These are phyloP conservation scores for Calocera cornea DNA, from an alignment of 768 basidiomycete genomes.

Conservation along the genomic window DNA sequence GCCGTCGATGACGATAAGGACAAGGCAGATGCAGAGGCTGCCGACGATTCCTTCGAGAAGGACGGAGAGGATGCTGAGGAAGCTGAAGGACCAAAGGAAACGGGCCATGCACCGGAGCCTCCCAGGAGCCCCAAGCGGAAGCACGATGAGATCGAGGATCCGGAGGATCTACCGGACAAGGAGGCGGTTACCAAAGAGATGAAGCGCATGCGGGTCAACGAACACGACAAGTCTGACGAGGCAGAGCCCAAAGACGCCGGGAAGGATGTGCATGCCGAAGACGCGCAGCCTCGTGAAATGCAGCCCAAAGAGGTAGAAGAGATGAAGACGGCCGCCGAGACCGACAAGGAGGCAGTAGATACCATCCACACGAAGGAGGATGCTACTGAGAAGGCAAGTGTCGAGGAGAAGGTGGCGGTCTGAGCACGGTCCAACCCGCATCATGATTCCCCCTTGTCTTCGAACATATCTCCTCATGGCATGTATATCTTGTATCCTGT, in stretches of 20 bases:
- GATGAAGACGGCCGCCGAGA: neutral
- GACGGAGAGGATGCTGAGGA: neutral
- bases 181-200: conserved; percentile 1
- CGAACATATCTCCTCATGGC: neutral
- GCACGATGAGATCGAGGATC: conserved; percentile 12
- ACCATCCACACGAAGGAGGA: neutral
- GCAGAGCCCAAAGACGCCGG: neutral
- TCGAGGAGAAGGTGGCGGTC: neutral
- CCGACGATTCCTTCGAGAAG: neutral
- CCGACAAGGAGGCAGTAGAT: neutral
- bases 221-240: neutral
- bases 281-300: no score
- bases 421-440: neutral
- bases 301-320: neutral
- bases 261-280: neutral
- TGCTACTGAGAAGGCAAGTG: neutral
- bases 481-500: conserved; percentile 1
- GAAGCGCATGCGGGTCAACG: conserved; percentile 1
- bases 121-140: conserved; percentile 4
- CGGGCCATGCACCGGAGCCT: neutral
- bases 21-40: neutral
- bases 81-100: neutral
- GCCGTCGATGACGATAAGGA: neutral
- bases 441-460: neutral
- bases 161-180: conserved; percentile 7